Evolutionary conservation across 192 early-diverging fungal genomes (phyloP), one percentile per base, ranked within the genome.

Genomic region (Dimargaris verticillata): DNA sequence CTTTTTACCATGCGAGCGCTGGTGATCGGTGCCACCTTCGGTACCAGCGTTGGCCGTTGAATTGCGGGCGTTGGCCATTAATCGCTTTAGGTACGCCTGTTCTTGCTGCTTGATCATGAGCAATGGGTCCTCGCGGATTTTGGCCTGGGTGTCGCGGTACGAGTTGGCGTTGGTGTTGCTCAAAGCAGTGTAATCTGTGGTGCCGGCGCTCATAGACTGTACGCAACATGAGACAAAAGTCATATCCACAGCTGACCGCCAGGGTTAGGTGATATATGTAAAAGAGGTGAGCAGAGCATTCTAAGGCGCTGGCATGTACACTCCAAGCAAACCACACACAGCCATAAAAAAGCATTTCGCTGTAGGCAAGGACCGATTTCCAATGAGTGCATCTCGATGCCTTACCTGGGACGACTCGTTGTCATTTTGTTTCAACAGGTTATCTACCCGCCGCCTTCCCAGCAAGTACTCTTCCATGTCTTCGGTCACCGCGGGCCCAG

Each of bases 71-170:
- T 90, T 90, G 49, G 78, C 80, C 57, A 88, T 70, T 62, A 88
- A 77, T 4, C 79, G 68, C 61, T 92, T 80, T 52, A 95, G 70
- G 20, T 83, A 78, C 10, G 74, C 82, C 61, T 93, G 91, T 66
- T 98, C 90, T 38, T 84, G 74, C 60, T 83, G 76, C 67, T 92
- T 91, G 62, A 98, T 96, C 13, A 81, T 80, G 22, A 93, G 69
- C 61, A 98, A 66, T 9, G 95, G 95, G 70, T 98, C 95, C 66
- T 96, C 93, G 53, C 92, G 66, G 25, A 88, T 78, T 67, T 98
- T 98, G 48, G 85, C 72, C 60, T 83, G 79, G 15, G 83, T 74
- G 63, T 98, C 95, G 10, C 84, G 75, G 44, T 81, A 69, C 28
- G 75, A 86, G 66, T 93, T 93, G 24, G 89, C 93, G 49, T 83